Base-by-base conservation (phyloP, 371 early-diverging fungal genomes). In the Fennellomyces sp. region DNA sequence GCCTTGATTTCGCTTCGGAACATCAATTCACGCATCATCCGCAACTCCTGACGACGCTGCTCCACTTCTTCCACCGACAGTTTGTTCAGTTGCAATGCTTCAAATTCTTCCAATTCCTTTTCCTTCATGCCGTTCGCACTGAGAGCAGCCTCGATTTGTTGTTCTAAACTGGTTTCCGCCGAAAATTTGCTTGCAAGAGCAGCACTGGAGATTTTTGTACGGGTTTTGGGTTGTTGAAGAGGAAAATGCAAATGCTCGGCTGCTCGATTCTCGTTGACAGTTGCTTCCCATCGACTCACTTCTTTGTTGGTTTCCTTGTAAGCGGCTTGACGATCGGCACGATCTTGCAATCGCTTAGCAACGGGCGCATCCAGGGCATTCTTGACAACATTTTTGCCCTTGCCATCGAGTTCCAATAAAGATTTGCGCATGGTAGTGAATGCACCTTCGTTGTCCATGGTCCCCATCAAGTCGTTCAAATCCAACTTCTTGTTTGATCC, bases 1-100 rank as follows among this genome's bases (percentile, higher is more conserved):
- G 89, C 88, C 65, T 96, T 96, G 39, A 86, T 82, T 69, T 98
- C 97, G 52, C 93, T 86, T 41, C 93, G 90, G 82, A 96, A 97
- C 89, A 96, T 86, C 47, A 97, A 76, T 52, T 95, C 92, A 27
- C 98, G 91, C 93, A 96, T 91, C 80, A 88, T 82, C 15, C 89
- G 88, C 50, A 97, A 80, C 52, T 98, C 95, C 1, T 81, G 75
- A 11, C 89, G 87, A 15, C 94, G 87, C 25, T 69, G 80, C 28
- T 82, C 82, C 2, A 94, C 86, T 69, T 97, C 94, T 52, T 93
- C 94, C 6, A 86, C 79, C 1, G 91, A 81, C 42, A 95, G 61
- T 48, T 90, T 86, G 73, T 91, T 90, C 65, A 94, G 63, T 54
- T 91, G 90, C 33, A 96, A 73, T 54, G 95, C 93, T 67, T 97